A percentile compares a stretch with the other conserved stretches of the same genome.
Evolutionary conservation across 139 green algal genomes (phyloP).

Genomic region (Micractinium conductrix): DNA sequence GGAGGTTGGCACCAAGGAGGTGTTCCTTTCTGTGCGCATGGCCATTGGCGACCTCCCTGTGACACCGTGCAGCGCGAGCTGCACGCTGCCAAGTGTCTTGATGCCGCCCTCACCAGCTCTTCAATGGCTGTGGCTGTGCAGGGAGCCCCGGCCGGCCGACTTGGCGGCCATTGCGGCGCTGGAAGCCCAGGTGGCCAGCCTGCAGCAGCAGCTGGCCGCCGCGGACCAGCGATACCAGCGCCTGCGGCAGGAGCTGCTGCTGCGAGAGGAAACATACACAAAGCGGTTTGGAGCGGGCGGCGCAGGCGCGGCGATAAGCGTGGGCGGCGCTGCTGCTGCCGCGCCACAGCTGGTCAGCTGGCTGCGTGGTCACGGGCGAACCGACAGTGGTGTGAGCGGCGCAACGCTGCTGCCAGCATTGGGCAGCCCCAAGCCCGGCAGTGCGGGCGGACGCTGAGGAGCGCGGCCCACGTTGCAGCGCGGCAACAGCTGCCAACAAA

Average conservation of each 20-base stretch:
- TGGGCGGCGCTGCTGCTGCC: not conserved
- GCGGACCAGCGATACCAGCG: conserved; percentile 17
- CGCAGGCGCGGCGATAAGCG: conserved; percentile 1
- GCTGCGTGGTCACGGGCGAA: too few relatives aligned
- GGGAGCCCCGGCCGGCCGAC: conserved; percentile 16
- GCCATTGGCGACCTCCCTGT: not conserved
- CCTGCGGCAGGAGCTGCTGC: conserved; percentile 9
- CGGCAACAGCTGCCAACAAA: too few relatives aligned
- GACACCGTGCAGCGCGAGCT: not conserved
- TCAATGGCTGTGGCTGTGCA: not conserved
- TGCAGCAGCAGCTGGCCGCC: conserved; percentile 11
- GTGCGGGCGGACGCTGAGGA: too few relatives aligned
- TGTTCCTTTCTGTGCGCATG: not conserved
- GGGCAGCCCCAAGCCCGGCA: too few relatives aligned
- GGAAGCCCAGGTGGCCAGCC: not conserved
- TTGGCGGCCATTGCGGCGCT: conserved; percentile 16
- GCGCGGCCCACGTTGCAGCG: too few relatives aligned
- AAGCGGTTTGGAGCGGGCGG: conserved; percentile 9
- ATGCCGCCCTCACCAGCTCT: not conserved
- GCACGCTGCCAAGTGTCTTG: not conserved
- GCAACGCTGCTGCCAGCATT: too few relatives aligned
- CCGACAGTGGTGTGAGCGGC: too few relatives aligned
- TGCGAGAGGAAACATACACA: conserved; percentile 14
- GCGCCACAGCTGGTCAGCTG: not conserved
- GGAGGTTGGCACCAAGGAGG: not conserved